phyloP scores from a whole-genome alignment of 768 basidiomycete genomes.

The Suillus lakei region DNA sequence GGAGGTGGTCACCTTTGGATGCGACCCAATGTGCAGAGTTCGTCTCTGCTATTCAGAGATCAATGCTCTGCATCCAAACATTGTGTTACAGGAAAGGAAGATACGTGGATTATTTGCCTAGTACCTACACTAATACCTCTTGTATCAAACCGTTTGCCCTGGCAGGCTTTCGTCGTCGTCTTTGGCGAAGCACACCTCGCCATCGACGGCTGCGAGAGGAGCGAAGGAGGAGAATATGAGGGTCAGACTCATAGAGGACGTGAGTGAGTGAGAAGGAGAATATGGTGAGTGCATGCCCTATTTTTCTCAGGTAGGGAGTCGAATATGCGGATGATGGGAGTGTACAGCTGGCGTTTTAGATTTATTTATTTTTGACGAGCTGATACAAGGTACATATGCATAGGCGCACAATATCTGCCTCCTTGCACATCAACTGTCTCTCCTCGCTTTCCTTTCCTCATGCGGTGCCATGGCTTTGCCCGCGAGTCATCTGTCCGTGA shows the following conservation, averaged over 20 bases:
- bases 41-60: slow-evolving; percentile 71
- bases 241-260: not conserved
- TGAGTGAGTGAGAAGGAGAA: slow-evolving; percentile 15
- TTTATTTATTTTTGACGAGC: too few relatives aligned
- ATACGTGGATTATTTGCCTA: slow-evolving; percentile 35
- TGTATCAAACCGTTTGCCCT: not conserved
- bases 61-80: slow-evolving; percentile 64
- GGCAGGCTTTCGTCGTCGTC: slow-evolving; percentile 69
- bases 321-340: too few relatives aligned
- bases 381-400: too few relatives aligned
- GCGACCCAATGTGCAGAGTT: slow-evolving; percentile 65
- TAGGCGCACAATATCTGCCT: too few relatives aligned
- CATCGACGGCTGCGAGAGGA: slow-evolving; percentile 56
- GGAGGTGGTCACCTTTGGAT: slow-evolving; percentile 68
- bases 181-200: slow-evolving; percentile 58
- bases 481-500: too few relatives aligned
- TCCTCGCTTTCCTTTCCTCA: too few relatives aligned
- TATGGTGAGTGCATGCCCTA: too few relatives aligned
- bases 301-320: too few relatives aligned
- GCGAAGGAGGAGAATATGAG: slow-evolving; percentile 13
- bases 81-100: slow-evolving; percentile 65
- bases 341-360: too few relatives aligned
- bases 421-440: too few relatives aligned
- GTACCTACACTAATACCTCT: slow-evolving; percentile 26
- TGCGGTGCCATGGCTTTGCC: too few relatives aligned